Conservation (phyloP, 352 stramenopile genomes). For the Aphanomyces astaci region DNA sequence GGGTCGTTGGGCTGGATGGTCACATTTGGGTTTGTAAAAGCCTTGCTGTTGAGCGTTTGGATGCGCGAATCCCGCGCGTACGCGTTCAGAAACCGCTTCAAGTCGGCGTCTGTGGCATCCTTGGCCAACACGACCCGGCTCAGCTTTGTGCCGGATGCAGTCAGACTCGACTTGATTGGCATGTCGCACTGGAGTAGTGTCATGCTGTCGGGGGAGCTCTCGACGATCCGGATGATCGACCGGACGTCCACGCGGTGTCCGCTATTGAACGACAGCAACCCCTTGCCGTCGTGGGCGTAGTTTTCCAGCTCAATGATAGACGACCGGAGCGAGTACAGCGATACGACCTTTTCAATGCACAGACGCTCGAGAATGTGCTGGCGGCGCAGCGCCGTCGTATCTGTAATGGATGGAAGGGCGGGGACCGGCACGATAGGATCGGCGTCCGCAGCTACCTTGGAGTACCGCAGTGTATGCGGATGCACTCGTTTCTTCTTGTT, state of each 20-base stretch:
- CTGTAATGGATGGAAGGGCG: background rate
- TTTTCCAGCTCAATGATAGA: slow-evolving; percentile 21
- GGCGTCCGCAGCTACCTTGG: background rate
- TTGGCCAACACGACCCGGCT: background rate
- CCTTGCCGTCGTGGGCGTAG: background rate
- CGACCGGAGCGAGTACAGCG: slow-evolving; percentile 16
- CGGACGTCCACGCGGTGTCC: slow-evolving; percentile 14
- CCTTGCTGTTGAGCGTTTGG: slow-evolving; percentile 14
- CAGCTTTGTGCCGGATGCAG: background rate
- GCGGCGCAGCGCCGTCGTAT: slow-evolving; percentile 1
- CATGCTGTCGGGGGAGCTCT: background rate
- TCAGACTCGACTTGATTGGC: slow-evolving; percentile 7
- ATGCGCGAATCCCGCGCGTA: slow-evolving; percentile 10
- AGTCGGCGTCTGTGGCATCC: background rate
- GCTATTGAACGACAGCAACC: background rate
- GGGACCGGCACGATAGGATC: too few relatives aligned
- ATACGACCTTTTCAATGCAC: background rate
- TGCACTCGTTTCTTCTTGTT: background rate
- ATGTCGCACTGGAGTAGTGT: background rate
- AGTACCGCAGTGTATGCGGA: background rate
- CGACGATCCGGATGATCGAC: slow-evolving; percentile 11
- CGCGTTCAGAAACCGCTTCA: background rate
- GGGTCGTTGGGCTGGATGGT: background rate
- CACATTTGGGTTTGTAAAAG: slow-evolving; percentile 1
- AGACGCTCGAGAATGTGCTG: slow-evolving; percentile 8